phyloP scores from a whole-genome alignment of 2,329 filamentous ascomycete genomes.

The Aaosphaeria arxii region DNA sequence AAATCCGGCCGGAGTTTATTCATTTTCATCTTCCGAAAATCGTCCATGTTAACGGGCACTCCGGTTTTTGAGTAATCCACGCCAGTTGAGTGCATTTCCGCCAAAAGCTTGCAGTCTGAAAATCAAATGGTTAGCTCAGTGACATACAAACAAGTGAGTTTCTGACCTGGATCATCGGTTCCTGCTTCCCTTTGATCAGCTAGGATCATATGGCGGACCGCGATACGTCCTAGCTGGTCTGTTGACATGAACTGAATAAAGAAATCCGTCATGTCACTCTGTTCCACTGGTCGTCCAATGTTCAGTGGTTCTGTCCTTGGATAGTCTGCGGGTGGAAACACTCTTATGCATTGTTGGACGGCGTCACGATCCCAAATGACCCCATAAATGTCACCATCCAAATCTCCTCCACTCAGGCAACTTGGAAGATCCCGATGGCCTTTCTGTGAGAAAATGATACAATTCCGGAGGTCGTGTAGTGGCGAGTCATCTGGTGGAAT shows the following conservation, averaged over 20 bases:
- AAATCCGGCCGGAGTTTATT: constrained; percentile 15
- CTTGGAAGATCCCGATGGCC: constrained; percentile 69
- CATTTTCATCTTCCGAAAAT: constrained; percentile 57
- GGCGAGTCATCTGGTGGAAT: constrained; percentile 59
- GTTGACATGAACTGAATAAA: constrained; percentile 38
- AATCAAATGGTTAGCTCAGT: not conserved
- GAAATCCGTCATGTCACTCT: constrained; percentile 57
- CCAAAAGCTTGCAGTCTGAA: constrained; percentile 28
- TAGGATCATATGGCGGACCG: constrained; percentile 4
- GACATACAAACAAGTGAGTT: not conserved
- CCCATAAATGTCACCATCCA: constrained; percentile 78
- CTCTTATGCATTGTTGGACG: constrained; percentile 34
- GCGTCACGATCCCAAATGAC: constrained; percentile 67
- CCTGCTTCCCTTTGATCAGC: constrained; percentile 7
- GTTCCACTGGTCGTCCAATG: constrained; percentile 59
- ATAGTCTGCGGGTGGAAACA: constrained; percentile 67
- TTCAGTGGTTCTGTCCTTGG: constrained; percentile 54
- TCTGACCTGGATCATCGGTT: constrained; percentile 10
- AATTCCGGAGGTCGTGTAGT: constrained; percentile 62
- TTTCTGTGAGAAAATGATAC: constrained; percentile 69
- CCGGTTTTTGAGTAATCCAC: constrained; percentile 13
- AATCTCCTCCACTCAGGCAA: constrained; percentile 70
- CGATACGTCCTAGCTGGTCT: constrained; percentile 4
- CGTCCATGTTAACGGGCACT: constrained; percentile 21
- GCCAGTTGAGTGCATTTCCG: constrained; percentile 33